phyloP scores from a whole-genome alignment of 176 grass and related monocot genomes.

The Avena atlantica region DNA sequence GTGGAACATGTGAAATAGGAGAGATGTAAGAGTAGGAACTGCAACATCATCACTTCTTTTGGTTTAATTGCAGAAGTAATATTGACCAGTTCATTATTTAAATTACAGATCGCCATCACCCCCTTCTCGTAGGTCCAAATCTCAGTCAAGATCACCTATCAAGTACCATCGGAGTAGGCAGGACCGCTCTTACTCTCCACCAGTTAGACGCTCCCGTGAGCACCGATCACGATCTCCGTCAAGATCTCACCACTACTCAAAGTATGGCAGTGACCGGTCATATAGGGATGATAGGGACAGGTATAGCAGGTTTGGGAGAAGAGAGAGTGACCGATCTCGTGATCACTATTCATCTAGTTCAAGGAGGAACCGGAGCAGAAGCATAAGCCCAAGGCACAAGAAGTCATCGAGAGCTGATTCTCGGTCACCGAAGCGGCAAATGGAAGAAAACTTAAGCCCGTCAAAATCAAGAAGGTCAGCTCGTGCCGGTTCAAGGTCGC shows the following conservation, averaged over 20 bases:
- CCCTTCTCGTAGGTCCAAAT: slow-evolving; percentile 59
- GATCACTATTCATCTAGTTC: slow-evolving; percentile 76
- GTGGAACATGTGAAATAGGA: neutral
- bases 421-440: slow-evolving; percentile 60
- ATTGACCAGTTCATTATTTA: slow-evolving; percentile 45
- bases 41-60: slow-evolving; percentile 4
- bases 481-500: slow-evolving; percentile 69
- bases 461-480: slow-evolving; percentile 56
- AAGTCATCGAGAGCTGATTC: slow-evolving; percentile 62
- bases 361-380: slow-evolving; percentile 84
- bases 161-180: slow-evolving; percentile 77
- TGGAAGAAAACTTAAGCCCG: slow-evolving; percentile 64
- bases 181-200: slow-evolving; percentile 76
- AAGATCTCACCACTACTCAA: slow-evolving; percentile 66
- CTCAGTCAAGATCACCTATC: slow-evolving; percentile 91
- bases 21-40: neutral
- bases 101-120: slow-evolving; percentile 80
- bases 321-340: slow-evolving; percentile 51
- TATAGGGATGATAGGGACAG: slow-evolving; percentile 70
- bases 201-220: slow-evolving; percentile 58
- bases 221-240: slow-evolving; percentile 73
- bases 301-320: slow-evolving; percentile 65
- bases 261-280: slow-evolving; percentile 58
- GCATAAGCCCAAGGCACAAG: slow-evolving; percentile 68
- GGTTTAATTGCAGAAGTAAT: slow-evolving; percentile 26